Evolutionary conservation across 2,329 filamentous ascomycete genomes (phyloP).

Genomic region (Xylariaceae sp.): DNA sequence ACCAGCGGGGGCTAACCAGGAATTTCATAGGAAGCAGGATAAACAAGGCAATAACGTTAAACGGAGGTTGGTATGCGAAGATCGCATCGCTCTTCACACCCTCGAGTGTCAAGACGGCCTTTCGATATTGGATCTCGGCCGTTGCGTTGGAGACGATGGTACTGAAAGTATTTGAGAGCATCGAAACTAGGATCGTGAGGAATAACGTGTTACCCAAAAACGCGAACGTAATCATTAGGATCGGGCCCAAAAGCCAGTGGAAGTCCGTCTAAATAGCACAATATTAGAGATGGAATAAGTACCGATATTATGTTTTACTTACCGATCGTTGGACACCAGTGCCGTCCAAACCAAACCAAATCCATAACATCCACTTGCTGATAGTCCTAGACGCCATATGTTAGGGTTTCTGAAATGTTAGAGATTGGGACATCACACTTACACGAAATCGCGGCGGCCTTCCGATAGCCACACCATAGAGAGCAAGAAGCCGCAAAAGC

Average conservation of each 20-base stretch:
- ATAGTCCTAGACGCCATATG: conserved; percentile 57
- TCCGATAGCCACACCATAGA: conserved; percentile 78
- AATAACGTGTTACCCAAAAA: conserved; percentile 87
- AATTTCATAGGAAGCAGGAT: conserved; percentile 78
- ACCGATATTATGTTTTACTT: conserved; percentile 31
- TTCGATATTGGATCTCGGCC: conserved; percentile 82
- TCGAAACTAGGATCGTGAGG: conserved; percentile 85
- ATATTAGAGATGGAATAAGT: conserved; percentile 7
- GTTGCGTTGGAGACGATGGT: conserved; percentile 76
- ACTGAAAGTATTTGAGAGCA: conserved; percentile 82
- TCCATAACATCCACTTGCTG: conserved; percentile 89
- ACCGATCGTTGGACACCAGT: conserved; percentile 63
- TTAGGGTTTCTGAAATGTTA: background rate
- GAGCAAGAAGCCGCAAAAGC: conserved; percentile 79
- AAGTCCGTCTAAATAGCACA: conserved; percentile 59
- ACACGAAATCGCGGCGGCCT: conserved; percentile 61
- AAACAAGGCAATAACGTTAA: conserved; percentile 78
- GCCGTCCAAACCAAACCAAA: conserved; percentile 86
- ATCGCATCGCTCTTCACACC: conserved; percentile 84
- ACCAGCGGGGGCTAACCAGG: conserved; percentile 78
- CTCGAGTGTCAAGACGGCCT: conserved; percentile 80
- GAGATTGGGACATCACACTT: conserved; percentile 32
- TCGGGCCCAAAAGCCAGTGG: conserved; percentile 77
- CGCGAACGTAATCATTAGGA: conserved; percentile 80
- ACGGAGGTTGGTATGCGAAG: conserved; percentile 80